Percentiles rank a stretch among this genome's conserved stretches.
phyloP scores from a whole-genome alignment of 768 basidiomycete species.

The Rubroboletus satanas region DNA sequence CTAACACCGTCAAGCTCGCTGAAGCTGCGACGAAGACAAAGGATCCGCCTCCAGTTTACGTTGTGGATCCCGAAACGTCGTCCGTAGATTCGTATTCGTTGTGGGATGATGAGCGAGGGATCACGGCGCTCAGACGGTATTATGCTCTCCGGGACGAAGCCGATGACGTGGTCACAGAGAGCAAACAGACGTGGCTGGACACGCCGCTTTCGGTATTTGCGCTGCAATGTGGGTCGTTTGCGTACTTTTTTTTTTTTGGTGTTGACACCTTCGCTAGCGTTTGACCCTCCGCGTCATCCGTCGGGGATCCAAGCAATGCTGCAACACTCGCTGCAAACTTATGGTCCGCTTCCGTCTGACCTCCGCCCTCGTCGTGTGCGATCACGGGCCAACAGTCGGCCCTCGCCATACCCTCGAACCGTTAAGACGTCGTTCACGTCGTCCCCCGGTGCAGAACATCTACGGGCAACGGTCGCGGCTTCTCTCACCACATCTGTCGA shows the following conservation, averaged over 20 bases:
- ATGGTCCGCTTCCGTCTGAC: constrained; percentile 70
- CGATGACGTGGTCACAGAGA: constrained; percentile 61
- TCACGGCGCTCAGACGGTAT: constrained; percentile 59
- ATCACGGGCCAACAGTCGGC: constrained; percentile 65
- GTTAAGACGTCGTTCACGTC: constrained; percentile 43
- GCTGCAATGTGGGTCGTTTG: constrained; percentile 57
- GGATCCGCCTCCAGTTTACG: constrained; percentile 41
- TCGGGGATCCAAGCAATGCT: constrained; percentile 69
- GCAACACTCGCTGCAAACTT: constrained; percentile 68
- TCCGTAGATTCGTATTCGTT: constrained; percentile 42
- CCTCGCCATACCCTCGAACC: constrained; percentile 68
- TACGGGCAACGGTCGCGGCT: constrained; percentile 23
- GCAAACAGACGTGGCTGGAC: constrained; percentile 60
- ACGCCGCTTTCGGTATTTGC: constrained; percentile 73
- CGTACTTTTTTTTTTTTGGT: neutral
- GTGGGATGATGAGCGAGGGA: constrained; percentile 71
- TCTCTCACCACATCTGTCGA: constrained; percentile 21
- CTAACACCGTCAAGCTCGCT: constrained; percentile 26
- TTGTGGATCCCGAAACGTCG: constrained; percentile 55
- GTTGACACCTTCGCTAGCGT: constrained; percentile 43
- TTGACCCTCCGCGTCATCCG: constrained; percentile 62
- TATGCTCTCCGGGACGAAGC: constrained; percentile 69
- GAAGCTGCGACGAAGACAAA: constrained; percentile 22
- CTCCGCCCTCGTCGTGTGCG: constrained; percentile 58
- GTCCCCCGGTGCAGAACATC: constrained; percentile 34